Evolutionary conservation across 192 early-diverging fungal genomes (phyloP).

Genomic region (Chytriomyces sp.): DNA sequence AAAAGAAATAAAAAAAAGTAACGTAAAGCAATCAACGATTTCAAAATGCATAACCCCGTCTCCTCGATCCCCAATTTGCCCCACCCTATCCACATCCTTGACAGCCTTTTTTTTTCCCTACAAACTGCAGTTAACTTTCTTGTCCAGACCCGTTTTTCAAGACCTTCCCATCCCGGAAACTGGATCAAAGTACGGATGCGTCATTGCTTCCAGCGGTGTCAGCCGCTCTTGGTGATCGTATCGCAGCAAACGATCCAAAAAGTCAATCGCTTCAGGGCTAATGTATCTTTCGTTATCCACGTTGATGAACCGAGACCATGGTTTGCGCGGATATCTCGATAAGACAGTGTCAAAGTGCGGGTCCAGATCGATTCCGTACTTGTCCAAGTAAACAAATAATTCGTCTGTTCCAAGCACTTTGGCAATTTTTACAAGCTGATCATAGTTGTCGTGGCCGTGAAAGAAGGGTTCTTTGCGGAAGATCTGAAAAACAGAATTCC

Average conservation of each 20-base stretch:
- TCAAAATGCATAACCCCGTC: too few species aligned
- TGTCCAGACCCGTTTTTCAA: too few species aligned
- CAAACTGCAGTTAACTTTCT: too few species aligned
- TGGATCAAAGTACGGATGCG: constrained; percentile 83
- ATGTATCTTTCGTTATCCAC: constrained; percentile 85
- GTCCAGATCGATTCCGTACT: constrained; percentile 93
- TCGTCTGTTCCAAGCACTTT: constrained; percentile 98
- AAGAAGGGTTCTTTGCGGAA: constrained; percentile 99
- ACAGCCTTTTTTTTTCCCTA: too few species aligned
- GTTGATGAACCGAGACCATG: constrained; percentile 86
- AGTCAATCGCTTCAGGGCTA: constrained; percentile 81
- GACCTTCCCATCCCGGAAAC: constrained; percentile 29
- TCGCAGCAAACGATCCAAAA: constrained; percentile 86
- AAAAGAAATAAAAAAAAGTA: too few species aligned
- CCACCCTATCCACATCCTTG: too few species aligned
- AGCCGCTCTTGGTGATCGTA: constrained; percentile 94
- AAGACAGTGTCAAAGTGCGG: constrained; percentile 90
- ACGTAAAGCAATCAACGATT: too few species aligned
- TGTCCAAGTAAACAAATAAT: constrained; percentile 87
- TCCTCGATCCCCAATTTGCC: too few species aligned
- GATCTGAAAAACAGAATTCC: constrained; percentile 61
- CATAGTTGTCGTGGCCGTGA: constrained; percentile 98
- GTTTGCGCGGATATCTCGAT: constrained; percentile 88
- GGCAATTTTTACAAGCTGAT: constrained; percentile 99
- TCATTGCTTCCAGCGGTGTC: constrained; percentile 88